Percentiles rank a stretch among this genome's conserved stretches.
These are phyloP conservation scores for Porogramme epimiltina DNA, from an alignment of 1,284 basidiomycete genomes.

Conservation along the genomic window DNA sequence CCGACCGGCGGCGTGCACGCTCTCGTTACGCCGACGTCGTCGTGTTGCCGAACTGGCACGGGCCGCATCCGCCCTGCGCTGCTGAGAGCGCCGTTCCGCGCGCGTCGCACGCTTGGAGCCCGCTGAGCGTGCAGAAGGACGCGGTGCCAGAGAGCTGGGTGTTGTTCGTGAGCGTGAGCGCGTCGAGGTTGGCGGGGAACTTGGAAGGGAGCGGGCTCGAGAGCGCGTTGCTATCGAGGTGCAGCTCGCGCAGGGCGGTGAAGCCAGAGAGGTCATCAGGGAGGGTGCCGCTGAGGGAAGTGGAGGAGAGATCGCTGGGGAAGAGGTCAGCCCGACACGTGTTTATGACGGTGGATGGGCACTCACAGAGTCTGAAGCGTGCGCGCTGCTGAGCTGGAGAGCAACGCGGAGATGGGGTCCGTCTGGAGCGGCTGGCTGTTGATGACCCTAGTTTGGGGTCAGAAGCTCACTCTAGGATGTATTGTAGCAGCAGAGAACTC, in stretches of 20 bases:
- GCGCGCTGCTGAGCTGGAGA: conserved; percentile 27
- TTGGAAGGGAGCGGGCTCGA: conserved; percentile 26
- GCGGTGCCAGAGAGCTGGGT: conserved; percentile 26
- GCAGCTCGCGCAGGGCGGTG: conserved; percentile 31
- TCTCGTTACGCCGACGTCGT: background rate
- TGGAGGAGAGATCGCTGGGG: conserved; percentile 33
- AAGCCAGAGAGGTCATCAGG: conserved; percentile 31
- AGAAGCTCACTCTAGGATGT: background rate
- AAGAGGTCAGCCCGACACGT: background rate
- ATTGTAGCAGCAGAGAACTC: conserved; percentile 23
- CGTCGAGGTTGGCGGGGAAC: conserved; percentile 31
- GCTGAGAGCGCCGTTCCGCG: conserved; percentile 30
- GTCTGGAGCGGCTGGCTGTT: conserved; percentile 34
- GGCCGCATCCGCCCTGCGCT: conserved; percentile 26
- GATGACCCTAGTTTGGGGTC: conserved; percentile 31
- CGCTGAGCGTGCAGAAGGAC: conserved; percentile 31
- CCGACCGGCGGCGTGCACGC: background rate
- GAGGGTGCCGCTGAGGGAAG: conserved; percentile 30
- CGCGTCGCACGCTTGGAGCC: conserved; percentile 34
- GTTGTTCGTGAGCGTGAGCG: conserved; percentile 32
- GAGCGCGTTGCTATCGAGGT: conserved; percentile 34
- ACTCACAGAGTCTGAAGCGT: conserved; percentile 41
- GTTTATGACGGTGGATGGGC: background rate
- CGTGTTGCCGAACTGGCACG: conserved; percentile 23
- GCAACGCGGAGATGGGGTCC: conserved; percentile 35